A percentile compares a stretch with the other conserved stretches of the same genome.
Evolutionary conservation across 1,284 basidiomycete species (phyloP).

Genomic region (Meripilus lineatus): DNA sequence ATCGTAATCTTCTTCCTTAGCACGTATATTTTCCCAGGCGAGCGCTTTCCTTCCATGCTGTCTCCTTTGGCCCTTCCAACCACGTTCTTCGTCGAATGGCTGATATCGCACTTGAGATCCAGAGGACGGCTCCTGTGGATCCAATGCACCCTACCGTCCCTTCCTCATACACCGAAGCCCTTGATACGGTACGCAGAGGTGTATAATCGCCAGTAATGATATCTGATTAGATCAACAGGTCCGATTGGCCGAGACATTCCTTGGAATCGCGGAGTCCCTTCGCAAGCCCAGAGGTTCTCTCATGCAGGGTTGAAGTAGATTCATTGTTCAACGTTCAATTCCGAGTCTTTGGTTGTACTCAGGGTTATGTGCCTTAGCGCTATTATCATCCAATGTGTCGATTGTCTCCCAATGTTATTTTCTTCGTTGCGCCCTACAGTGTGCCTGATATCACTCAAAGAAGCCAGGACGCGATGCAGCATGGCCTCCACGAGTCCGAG

Average conservation of each 20-base stretch:
- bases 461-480: no score
- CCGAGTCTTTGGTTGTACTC: no score
- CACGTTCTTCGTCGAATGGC: constrained; percentile 45
- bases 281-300: constrained; percentile 49
- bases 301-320: constrained; percentile 21
- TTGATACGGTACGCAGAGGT: constrained; percentile 43
- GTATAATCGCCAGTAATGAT: constrained; percentile 1
- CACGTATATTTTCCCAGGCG: constrained; percentile 32
- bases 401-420: no score
- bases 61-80: constrained; percentile 46
- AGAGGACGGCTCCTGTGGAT: constrained; percentile 42
- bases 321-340: background rate
- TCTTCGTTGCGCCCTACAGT: no score
- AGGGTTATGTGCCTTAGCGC: no score
- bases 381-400: no score
- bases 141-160: constrained; percentile 36
- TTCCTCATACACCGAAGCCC: constrained; percentile 48
- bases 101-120: constrained; percentile 45
- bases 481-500: no score
- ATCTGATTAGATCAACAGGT: constrained; percentile 30
- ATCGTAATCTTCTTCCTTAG: background rate
- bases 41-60: constrained; percentile 54
- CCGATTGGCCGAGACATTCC: constrained; percentile 54
- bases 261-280: constrained; percentile 57
- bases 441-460: no score